phyloP scores from a whole-genome alignment of 352 stramenopile species.

The Phytophthora citricola region DNA sequence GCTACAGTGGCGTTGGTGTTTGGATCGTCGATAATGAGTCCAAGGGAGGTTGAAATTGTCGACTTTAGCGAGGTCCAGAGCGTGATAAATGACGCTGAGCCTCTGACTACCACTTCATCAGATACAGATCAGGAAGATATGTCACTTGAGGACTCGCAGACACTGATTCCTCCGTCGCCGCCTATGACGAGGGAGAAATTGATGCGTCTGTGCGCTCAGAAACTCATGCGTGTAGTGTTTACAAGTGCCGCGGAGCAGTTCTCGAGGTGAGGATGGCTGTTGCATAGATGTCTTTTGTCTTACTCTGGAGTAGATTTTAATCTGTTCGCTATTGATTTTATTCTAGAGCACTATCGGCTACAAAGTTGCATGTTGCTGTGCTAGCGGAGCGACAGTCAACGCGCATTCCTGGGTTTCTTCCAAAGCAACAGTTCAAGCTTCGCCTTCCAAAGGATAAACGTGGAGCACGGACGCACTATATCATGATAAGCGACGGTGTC shows the following conservation, averaged over 20 bases:
- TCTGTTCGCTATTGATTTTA: background rate
- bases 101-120: slow-evolving; percentile 4
- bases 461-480: slow-evolving; percentile 28
- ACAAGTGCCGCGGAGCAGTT: slow-evolving; percentile 42
- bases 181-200: slow-evolving; percentile 41
- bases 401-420: slow-evolving; percentile 56
- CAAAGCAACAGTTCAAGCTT: slow-evolving; percentile 68
- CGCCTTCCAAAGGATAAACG: slow-evolving; percentile 50
- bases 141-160: slow-evolving; percentile 20
- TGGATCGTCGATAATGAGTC: slow-evolving; percentile 58
- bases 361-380: slow-evolving; percentile 62
- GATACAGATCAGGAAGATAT: slow-evolving; percentile 21
- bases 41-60: slow-evolving; percentile 58
- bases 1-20: slow-evolving; percentile 67
- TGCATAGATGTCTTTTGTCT: background rate
- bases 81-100: background rate
- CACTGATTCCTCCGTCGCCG: slow-evolving; percentile 1
- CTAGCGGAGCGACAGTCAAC: slow-evolving; percentile 40
- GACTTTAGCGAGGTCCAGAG: slow-evolving; percentile 40
- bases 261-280: slow-evolving; percentile 35
- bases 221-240: slow-evolving; percentile 64
- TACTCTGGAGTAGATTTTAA: background rate
- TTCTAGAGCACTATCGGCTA: slow-evolving; percentile 49
- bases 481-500: slow-evolving; percentile 26
- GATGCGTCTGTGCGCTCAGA: slow-evolving; percentile 60